Evolutionary conservation across 352 stramenopile genomes (phyloP).

Genomic region (Thraustochytrium sp.): DNA sequence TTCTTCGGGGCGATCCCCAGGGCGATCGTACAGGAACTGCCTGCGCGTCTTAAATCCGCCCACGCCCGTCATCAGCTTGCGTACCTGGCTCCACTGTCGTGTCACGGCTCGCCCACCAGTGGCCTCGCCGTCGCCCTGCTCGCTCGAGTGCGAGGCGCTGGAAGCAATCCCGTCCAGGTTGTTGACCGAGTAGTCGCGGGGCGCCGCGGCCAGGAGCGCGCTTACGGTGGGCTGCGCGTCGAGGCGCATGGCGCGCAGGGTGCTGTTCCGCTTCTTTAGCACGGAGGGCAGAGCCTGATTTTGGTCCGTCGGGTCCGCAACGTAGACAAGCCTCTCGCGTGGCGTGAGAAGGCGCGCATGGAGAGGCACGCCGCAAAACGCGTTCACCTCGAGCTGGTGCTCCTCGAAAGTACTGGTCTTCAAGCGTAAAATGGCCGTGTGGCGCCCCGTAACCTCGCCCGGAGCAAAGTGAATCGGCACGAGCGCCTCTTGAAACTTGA

Average conservation of each 20-base stretch:
- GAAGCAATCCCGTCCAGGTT: too few species aligned
- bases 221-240: not conserved
- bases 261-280: not conserved
- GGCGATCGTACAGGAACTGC: not conserved
- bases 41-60: not conserved
- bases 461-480: conserved; percentile 5
- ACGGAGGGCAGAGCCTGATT: not conserved
- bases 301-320: not conserved
- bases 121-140: too few species aligned
- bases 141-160: too few species aligned
- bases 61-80: not conserved
- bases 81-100: not conserved
- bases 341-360: not conserved
- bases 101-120: not conserved
- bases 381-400: not conserved
- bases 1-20: conserved; percentile 1
- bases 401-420: not conserved
- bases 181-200: too few species aligned
- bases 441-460: not conserved
- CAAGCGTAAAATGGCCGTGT: not conserved
- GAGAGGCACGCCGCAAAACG: not conserved
- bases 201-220: not conserved
- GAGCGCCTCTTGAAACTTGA: conserved; percentile 10
- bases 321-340: not conserved
- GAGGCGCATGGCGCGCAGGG: not conserved